Conservation (phyloP, 331 rosid species). For the Malus hybrid region DNA sequence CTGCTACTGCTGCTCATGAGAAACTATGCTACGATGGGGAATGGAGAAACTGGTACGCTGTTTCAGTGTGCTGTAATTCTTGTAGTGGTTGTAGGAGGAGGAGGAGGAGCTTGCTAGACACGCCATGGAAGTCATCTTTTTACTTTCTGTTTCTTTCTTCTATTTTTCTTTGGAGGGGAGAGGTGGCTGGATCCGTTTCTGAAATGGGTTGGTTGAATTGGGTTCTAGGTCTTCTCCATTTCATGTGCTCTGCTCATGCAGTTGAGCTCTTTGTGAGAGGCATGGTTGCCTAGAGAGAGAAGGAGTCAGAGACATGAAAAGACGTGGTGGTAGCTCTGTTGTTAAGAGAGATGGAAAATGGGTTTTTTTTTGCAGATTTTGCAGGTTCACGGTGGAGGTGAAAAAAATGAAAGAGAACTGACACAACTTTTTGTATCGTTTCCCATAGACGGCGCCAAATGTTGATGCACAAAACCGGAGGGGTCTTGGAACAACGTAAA, state of each 20-base stretch:
- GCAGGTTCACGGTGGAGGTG: no score
- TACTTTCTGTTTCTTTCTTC: neutral
- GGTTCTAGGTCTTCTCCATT: constrained; percentile 65
- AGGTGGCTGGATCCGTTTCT: constrained; percentile 53
- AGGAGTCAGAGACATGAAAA: neutral
- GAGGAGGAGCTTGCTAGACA: constrained; percentile 32
- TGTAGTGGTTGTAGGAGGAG: constrained; percentile 21
- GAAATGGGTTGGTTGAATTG: constrained; percentile 48
- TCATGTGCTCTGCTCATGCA: constrained; percentile 34
- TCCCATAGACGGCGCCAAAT: no score
- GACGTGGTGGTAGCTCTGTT: no score
- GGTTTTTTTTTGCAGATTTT: no score
- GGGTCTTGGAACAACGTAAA: no score
- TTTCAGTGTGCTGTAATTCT: constrained; percentile 14
- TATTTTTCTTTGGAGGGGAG: constrained; percentile 14
- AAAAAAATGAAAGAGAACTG: no score
- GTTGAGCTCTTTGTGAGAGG: constrained; percentile 33
- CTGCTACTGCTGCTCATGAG: constrained; percentile 21
- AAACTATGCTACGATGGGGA: constrained; percentile 24
- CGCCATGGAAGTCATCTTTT: constrained; percentile 59
- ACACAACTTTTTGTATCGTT: no score
- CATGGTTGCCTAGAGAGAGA: constrained; percentile 28
- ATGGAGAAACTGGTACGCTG: neutral
- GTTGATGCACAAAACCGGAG: no score
- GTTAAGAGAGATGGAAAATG: no score